Base-by-base conservation (phyloP, 192 early-diverging fungal genomes). In the Cladochytrium replicatum region DNA sequence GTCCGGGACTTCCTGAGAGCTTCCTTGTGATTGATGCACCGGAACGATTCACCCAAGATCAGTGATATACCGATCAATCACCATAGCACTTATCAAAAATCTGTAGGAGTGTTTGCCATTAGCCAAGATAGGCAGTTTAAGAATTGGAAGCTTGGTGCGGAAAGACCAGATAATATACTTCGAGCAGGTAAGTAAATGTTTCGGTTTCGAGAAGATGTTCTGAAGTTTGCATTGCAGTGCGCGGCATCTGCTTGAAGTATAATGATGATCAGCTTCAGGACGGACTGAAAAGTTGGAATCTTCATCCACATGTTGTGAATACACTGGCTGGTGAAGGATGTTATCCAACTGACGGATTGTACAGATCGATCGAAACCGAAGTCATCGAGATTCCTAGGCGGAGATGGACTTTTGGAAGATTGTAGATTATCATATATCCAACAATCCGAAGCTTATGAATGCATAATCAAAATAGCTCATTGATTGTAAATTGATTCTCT, bases 111-210 rank as follows among this genome's bases (percentile, higher is more conserved):
- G 17, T 87, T 97, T 63, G 82, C 83, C n/a, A 81, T 78, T 28
- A 92, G 93, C 24, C 86, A 84, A 31, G 75, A 77, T 24, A 95
- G 93, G 93, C 89, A 93, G 61, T 97, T 97, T 58, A 89, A 86
- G 51, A 75, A 78, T 32, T 97, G 89, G 87, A 84, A 79, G 50
- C 93, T n/a, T n/a, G n/a, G n/a, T n/a, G n/a, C 84, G 77, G 72
- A 77, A 29, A 73, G 84, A 21, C 93, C 92, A 2, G 71, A 81
- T 23, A 81, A 89, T 47, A 64, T 95, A 6, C 95, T 97, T 64
- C 63, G 71, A 11, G 78, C 86, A 58, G 53, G 72, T 71, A 25
- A 40, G 19, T 31, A 32, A 22, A 0, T 13, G 2, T 15, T 54
- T 0, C 4, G 5, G 27, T 52, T 15, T 28, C 41, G 2, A 46